Evolutionary conservation across 108 stramenopile species (phyloP), one percentile per base, ranked within the genome.

Genomic region (Skeletonema marinoi): DNA sequence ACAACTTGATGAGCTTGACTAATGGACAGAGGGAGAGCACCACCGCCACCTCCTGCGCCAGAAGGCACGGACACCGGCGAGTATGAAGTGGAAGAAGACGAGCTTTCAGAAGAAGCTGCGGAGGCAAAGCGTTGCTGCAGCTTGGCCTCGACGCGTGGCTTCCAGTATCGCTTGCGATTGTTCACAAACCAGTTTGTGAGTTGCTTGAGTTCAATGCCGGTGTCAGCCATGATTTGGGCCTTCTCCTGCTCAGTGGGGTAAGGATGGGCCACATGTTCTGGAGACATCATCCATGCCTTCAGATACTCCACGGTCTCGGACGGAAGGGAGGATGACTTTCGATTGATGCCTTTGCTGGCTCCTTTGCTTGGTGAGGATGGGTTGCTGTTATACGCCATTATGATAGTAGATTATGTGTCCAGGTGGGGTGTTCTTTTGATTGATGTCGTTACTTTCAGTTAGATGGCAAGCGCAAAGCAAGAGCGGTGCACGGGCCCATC

Each of bases 151-250:
- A 93, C 88, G 19, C 92, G 78, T 11, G 93, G 93, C 71, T 96
- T 96, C 96, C 96, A 96, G 74, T 74, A 94, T 50, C 96, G 32
- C 78, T 96, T 96, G 58, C 96, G 88, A 64, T 96, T 96, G 80
- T 96, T 96, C n/a, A 94, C 93, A 77, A 96, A 94, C 96, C 96
- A 96, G 77, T 96, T 96, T 10, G 96, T 94, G 11, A 96, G 87
- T 41, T 93, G 96, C 87, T 96, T 96, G 31, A 96, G 77, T 71
- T 93, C 92, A 67, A 96, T 96, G 25, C 93, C 92, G 7, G 96
- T 96, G 30, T 92, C 93, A 51, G 80, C 76, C 90, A 94, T 94
- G 56, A 96, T 96, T 60, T 87, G 60, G 12, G 82, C 88, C 92
- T 96, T 96, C 75, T 96, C 96, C 71, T 89, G 90, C 65, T 96